Conservation (phyloP, 23 red algal species). For the Agarophyton chilense region DNA sequence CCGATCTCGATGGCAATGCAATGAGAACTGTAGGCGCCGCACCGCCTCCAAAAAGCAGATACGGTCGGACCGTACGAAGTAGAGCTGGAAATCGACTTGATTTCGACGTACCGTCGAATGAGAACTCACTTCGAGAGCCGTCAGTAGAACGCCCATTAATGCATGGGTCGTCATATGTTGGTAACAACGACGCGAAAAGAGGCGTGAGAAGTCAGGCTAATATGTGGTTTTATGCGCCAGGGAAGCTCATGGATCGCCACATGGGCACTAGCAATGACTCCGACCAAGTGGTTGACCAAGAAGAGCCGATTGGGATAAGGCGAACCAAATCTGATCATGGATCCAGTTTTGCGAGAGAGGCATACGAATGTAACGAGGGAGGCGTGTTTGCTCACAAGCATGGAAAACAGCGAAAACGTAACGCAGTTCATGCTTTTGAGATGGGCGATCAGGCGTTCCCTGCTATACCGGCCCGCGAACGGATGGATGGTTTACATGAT, state of each 20-base stretch:
- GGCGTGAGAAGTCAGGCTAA: not conserved
- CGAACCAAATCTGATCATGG: conserved; percentile 3
- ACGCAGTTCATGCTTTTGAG: conserved; percentile 25
- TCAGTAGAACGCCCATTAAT: not conserved
- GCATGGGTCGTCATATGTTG: not conserved
- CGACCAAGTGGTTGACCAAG: not conserved
- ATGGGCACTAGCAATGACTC: not conserved
- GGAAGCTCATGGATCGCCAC: not conserved
- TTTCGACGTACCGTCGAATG: conserved; percentile 7
- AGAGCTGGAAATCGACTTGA: conserved; percentile 31
- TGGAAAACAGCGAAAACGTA: conserved; percentile 11
- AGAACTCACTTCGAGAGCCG: not conserved
- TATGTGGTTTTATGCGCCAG: not conserved
- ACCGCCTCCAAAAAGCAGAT: conserved; percentile 32
- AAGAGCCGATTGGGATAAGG: not conserved
- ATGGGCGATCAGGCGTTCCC: not conserved
- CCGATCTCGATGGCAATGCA: conserved; percentile 7
- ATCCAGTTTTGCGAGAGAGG: not conserved
- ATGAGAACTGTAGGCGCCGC: not conserved
- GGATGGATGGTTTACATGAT: not conserved
- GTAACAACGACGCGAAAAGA: not conserved
- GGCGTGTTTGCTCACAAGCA: not conserved
- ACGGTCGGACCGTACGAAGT: conserved; percentile 36
- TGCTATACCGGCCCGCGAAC: not conserved
- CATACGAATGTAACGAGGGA: not conserved